Conservation (phyloP, 345 rosid species). For the Punica granatum region DNA sequence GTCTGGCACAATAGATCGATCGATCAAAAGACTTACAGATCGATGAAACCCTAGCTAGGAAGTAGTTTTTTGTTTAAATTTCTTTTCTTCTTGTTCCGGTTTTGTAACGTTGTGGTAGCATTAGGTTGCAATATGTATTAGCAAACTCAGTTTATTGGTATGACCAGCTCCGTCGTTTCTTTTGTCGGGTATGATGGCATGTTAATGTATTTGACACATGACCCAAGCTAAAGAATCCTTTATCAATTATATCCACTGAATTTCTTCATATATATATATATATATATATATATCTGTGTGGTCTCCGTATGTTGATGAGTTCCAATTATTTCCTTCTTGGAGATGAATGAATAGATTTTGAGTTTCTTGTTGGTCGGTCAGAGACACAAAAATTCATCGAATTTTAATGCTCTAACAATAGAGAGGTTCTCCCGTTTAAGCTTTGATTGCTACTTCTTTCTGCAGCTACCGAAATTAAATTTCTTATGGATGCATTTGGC, state of each 20-base stretch:
- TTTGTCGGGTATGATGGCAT: not conserved
- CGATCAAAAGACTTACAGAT: not conserved
- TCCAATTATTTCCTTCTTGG: not conserved
- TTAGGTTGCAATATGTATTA: not conserved
- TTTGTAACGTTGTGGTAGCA: not conserved
- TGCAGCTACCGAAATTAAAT: not conserved
- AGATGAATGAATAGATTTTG: not conserved
- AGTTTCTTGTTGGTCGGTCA: not conserved
- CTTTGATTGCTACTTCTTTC: too few species aligned
- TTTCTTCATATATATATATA: too few species aligned
- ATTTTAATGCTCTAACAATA: not conserved
- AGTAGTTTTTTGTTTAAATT: not conserved
- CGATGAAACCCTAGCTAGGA: conserved; percentile 6
- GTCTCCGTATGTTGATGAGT: not conserved
- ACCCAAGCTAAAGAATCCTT: too few species aligned
- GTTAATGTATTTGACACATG: too few species aligned
- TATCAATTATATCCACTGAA: too few species aligned
- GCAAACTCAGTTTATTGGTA: not conserved
- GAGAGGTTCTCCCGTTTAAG: too few species aligned
- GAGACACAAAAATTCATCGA: not conserved
- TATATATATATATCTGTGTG: too few species aligned
- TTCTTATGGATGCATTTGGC: not conserved
- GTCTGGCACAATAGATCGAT: not conserved
- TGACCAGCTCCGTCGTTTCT: not conserved
- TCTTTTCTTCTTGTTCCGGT: not conserved